Base-by-base conservation (phyloP, 108 stramenopile species). In the Aurantiochytrium sp. region DNA sequence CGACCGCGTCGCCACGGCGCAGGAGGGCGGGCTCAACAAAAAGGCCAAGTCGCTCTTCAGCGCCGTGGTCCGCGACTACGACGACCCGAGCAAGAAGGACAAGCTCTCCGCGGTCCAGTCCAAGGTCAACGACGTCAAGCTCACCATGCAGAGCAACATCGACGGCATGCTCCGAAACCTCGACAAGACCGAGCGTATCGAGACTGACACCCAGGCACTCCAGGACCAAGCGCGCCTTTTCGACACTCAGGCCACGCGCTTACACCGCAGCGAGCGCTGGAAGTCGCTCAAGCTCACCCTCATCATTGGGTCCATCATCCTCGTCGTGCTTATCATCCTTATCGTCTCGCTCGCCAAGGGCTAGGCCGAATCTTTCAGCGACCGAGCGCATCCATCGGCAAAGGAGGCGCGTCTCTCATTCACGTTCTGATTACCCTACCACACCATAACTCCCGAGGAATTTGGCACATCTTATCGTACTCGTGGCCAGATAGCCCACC, bases 151-250 rank as follows among this genome's bases (percentile, higher is more conserved):
- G 27, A 48, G 42, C 73, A 81, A 81, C 45, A 81, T 81, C 39
- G 73, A 81, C 73, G 73, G 73, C 27, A 81, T 81, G 73, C 45
- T 81, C 10, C 39, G 45, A 12, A 81, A 81, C 73, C 30, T 81
- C 8, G 73, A 81, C 45, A 81, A 81, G 32, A 48, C 73, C 8
- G 73, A 81, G 73, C 73, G 45, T 24, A 81, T 81, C 24, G 73
- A 81, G 3, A 81, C 73, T 37, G 73, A 41, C 3, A 81, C 73
- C 2, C 73, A 81, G 2, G 42, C 42, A 30, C 73, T 81, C 24
- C 73, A 81, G 73, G 73, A 81, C 73, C 73, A 81, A 24, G 73
- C 73, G 8, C 73, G 73, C 39, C 73, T 81, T n/a, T 81, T 81
- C 32, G 73, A 81, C 4, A 81, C 39, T 6, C 73, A 81, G 45